These are phyloP conservation scores for Urostyla sp. DNA, from an alignment of 73 alveolate species.

Conservation along the genomic window DNA sequence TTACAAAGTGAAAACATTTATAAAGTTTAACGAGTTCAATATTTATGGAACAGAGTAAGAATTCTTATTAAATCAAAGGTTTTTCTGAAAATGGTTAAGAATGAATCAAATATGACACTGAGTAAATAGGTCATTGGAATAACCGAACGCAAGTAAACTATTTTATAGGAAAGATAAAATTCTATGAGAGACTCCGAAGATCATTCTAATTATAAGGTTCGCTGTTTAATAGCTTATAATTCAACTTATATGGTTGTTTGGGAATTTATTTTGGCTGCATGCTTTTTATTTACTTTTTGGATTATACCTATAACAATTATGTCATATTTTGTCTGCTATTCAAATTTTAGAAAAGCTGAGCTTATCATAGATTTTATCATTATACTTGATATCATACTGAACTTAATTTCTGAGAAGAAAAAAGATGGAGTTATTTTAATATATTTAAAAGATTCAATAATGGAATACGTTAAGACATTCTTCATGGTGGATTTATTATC, in stretches of 20 bases:
- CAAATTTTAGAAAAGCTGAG: background rate
- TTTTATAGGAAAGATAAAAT: background rate
- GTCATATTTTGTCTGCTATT: constrained; percentile 4
- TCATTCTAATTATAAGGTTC: background rate
- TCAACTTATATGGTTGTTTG: constrained; percentile 21
- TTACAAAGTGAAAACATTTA: no score
- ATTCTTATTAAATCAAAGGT: background rate
- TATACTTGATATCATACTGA: constrained; percentile 7
- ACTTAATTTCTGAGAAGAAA: constrained; percentile 7
- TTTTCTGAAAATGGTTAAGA: background rate
- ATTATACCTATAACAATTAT: constrained; percentile 35
- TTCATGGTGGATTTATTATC: constrained; percentile 17
- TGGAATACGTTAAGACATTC: background rate
- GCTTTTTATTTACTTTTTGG: constrained; percentile 14
- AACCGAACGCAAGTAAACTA: background rate
- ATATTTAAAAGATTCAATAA: constrained; percentile 8
- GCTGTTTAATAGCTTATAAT: constrained; percentile 2
- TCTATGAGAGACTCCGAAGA: background rate
- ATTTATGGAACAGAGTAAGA: background rate
- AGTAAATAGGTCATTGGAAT: background rate
- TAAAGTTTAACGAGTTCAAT: background rate
- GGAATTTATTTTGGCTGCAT: constrained; percentile 39
- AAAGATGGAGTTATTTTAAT: constrained; percentile 23
- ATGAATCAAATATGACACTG: background rate
- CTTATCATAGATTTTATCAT: constrained; percentile 30